A percentile compares a stretch with the other conserved stretches of the same genome.
Evolutionary conservation across 257 asterid species (phyloP).

Genomic region (Petunia secreta): DNA sequence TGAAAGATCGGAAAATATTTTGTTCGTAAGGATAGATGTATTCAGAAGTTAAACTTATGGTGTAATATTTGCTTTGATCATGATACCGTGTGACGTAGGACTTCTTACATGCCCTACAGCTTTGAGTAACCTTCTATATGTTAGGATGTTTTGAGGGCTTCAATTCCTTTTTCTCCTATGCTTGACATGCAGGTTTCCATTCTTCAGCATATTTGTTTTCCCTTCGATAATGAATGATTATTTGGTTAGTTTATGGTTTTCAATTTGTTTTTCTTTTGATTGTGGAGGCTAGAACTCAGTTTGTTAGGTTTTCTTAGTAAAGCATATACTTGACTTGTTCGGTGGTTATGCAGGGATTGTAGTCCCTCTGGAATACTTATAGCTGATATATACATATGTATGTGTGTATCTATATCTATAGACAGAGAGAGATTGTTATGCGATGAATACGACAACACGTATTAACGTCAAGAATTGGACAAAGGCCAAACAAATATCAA

Average conservation of each 20-base stretch:
- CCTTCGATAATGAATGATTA: conserved; percentile 9
- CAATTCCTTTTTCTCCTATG: not conserved
- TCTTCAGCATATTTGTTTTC: not conserved
- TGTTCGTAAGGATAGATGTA: no score
- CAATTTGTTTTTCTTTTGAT: not conserved
- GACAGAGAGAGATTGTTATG: not conserved
- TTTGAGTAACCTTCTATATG: no score
- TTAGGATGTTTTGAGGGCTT: not conserved
- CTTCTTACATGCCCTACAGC: no score
- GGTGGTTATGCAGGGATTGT: not conserved
- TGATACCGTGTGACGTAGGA: no score
- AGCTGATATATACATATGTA: not conserved
- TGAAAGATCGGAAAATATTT: no score
- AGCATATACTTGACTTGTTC: not conserved
- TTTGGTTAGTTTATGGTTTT: conserved; percentile 10
- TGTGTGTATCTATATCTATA: no score
- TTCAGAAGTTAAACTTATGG: no score
- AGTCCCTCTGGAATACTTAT: not conserved
- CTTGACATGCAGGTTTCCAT: not conserved
- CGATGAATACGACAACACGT: not conserved
- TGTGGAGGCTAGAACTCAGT: not conserved
- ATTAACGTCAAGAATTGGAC: not conserved
- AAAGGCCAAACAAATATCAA: not conserved
- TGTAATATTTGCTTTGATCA: no score
- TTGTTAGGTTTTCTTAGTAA: not conserved